Percentiles rank a stretch among this genome's conserved stretches.
These are phyloP conservation scores for Euphorbia pulcherrima DNA, from an alignment of 345 rosid species.

Conservation along the genomic window DNA sequence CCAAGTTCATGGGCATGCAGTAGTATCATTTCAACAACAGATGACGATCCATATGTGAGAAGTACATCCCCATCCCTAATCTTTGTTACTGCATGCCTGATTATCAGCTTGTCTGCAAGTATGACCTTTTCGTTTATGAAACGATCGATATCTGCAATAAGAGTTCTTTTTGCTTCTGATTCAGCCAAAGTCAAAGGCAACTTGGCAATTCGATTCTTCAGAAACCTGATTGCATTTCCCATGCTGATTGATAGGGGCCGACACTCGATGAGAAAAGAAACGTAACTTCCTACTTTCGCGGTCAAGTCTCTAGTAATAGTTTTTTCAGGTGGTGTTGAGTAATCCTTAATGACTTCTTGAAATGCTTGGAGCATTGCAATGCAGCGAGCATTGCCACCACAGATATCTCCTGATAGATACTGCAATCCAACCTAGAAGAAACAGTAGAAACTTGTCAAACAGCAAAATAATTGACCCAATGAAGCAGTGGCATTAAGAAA, in stretches of 20 bases:
- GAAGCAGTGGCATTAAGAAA: not conserved
- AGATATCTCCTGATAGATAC: constrained; percentile 73
- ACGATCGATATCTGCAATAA: constrained; percentile 64
- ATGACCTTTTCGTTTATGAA: constrained; percentile 83
- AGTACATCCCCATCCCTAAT: constrained; percentile 93
- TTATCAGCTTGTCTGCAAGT: constrained; percentile 69
- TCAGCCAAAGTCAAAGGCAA: constrained; percentile 63
- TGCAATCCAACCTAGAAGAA: constrained; percentile 81
- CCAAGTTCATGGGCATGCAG: constrained; percentile 79
- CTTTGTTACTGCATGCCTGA: constrained; percentile 79
- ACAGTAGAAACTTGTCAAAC: not conserved
- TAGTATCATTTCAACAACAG: constrained; percentile 86
- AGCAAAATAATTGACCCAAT: constrained; percentile 1
- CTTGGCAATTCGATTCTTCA: constrained; percentile 70
- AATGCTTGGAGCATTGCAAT: constrained; percentile 98
- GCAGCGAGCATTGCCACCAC: constrained; percentile 94
- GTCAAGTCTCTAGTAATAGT: constrained; percentile 74
- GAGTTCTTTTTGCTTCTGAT: constrained; percentile 67
- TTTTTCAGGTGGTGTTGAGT: constrained; percentile 77
- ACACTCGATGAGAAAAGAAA: constrained; percentile 82
- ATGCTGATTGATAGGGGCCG: constrained; percentile 91
- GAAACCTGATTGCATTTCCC: constrained; percentile 86
- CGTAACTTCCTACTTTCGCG: constrained; percentile 72
- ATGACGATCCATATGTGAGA: constrained; percentile 82
- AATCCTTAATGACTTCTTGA: constrained; percentile 70